Conservation (phyloP, 2,329 filamentous ascomycete species). For the Nigrospora osmanthi region DNA sequence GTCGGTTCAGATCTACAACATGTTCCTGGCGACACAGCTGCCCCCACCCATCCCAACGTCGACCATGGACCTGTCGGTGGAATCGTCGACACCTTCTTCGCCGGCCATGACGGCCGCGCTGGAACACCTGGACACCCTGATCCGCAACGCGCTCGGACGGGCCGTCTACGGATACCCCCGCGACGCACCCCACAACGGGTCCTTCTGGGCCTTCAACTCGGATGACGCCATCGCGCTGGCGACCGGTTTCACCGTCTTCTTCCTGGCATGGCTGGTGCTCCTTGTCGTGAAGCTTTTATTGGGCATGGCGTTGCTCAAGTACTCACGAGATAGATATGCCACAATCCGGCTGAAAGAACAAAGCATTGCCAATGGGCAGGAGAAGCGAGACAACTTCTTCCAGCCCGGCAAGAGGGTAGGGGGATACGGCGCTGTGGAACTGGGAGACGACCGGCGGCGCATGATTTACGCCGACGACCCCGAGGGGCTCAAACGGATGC, state of each 20-base stretch:
- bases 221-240: slow-evolving; percentile 68
- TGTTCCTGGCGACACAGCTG: slow-evolving; percentile 87
- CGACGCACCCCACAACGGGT: slow-evolving; percentile 25
- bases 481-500: slow-evolving; percentile 56
- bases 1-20: slow-evolving; percentile 92
- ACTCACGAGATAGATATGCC: slow-evolving; percentile 70
- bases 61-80: slow-evolving; percentile 57
- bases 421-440: slow-evolving; percentile 77
- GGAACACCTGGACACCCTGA: slow-evolving; percentile 68
- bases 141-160: slow-evolving; percentile 69
- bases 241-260: slow-evolving; percentile 82
- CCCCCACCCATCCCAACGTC: slow-evolving; percentile 63
- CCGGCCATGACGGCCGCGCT: slow-evolving; percentile 71
- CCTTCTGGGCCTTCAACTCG: slow-evolving; percentile 51
- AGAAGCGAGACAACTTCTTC: slow-evolving; percentile 49
- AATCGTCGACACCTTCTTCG: slow-evolving; percentile 56
- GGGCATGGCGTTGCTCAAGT: slow-evolving; percentile 79
- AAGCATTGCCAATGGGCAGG: slow-evolving; percentile 33
- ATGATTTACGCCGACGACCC: slow-evolving; percentile 84
- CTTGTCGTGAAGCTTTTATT: slow-evolving; percentile 79
- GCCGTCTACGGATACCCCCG: slow-evolving; percentile 58
- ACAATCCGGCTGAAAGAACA: slow-evolving; percentile 69
- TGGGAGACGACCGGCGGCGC: slow-evolving; percentile 77
- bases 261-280: slow-evolving; percentile 77
- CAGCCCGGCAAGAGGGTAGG: slow-evolving; percentile 70